A percentile compares a stretch with the other conserved stretches of the same genome.
These are phyloP conservation scores for Ganoderma lucidum DNA, from an alignment of 1,284 basidiomycete species.

Conservation along the genomic window DNA sequence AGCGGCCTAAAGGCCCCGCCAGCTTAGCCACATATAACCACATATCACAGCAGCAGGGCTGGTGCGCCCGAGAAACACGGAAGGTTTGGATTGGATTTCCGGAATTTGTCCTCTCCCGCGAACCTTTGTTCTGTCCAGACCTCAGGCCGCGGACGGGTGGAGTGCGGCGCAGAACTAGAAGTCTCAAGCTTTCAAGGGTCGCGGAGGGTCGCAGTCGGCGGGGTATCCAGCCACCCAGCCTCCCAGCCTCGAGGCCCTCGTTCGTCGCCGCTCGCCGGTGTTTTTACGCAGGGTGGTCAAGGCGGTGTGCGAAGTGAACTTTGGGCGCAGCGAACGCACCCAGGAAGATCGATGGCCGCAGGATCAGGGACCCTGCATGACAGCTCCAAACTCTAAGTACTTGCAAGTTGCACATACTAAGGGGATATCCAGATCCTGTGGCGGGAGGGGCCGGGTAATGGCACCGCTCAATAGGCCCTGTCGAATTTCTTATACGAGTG, in stretches of 20 bases:
- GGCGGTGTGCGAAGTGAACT: slow-evolving; percentile 7
- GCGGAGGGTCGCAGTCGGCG: not conserved
- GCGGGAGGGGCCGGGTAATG: not conserved
- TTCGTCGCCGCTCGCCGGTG: not conserved
- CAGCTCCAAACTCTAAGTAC: not conserved
- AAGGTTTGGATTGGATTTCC: too few relatives aligned
- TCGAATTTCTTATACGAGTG: slow-evolving; percentile 90
- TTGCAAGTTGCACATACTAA: not conserved
- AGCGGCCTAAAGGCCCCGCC: slow-evolving; percentile 6
- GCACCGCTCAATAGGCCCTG: slow-evolving; percentile 28
- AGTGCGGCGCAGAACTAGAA: not conserved
- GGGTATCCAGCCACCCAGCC: not conserved
- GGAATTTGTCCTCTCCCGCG: slow-evolving; percentile 8
- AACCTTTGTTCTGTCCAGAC: not conserved
- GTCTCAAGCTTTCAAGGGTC: not conserved
- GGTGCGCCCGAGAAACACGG: slow-evolving; percentile 6
- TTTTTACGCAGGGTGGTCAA: not conserved
- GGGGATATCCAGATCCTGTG: not conserved
- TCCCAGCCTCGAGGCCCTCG: not conserved
- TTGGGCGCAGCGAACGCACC: slow-evolving; percentile 6
- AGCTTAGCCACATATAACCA: slow-evolving; percentile 13
- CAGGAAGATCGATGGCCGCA: not conserved
- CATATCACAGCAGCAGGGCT: not conserved
- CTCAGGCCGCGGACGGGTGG: not conserved
- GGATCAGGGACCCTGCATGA: not conserved